Percentiles rank a stretch among this genome's conserved stretches.
phyloP scores from a whole-genome alignment of 2,329 filamentous ascomycete genomes.

The Colletotrichum sp. region DNA sequence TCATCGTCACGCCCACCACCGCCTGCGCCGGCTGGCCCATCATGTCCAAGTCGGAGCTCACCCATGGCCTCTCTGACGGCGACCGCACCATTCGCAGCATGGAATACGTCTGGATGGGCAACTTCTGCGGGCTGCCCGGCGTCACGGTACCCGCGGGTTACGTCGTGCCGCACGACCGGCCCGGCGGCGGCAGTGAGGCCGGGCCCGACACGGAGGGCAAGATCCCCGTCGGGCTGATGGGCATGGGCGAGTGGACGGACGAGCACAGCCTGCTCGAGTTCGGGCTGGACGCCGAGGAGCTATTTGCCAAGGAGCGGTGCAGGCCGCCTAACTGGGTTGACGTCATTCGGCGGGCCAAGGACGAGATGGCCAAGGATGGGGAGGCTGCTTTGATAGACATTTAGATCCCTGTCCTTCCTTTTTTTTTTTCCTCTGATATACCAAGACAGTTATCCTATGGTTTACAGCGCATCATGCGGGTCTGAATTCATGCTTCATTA shows the following conservation, averaged over 20 bases:
- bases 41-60: constrained; percentile 36
- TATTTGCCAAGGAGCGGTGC: constrained; percentile 36
- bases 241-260: constrained; percentile 58
- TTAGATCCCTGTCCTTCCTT: background rate
- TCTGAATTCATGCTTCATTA: background rate
- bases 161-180: constrained; percentile 37
- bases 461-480: background rate
- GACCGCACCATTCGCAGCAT: constrained; percentile 51
- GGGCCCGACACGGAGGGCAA: constrained; percentile 39
- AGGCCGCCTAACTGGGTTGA: constrained; percentile 50
- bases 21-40: constrained; percentile 51
- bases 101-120: constrained; percentile 57
- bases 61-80: constrained; percentile 49
- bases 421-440: background rate
- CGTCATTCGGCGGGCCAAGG: constrained; percentile 41
- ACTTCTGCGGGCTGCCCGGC: constrained; percentile 53
- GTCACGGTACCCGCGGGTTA: constrained; percentile 52
- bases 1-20: constrained; percentile 75
- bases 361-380: constrained; percentile 17
- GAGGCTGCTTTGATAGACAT: constrained; percentile 17
- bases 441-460: background rate
- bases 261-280: constrained; percentile 55
- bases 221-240: constrained; percentile 60
- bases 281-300: constrained; percentile 49
- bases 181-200: constrained; percentile 33